phyloP scores from a whole-genome alignment of 495 filamentous ascomycete species.

The Trichoderma reesei region DNA sequence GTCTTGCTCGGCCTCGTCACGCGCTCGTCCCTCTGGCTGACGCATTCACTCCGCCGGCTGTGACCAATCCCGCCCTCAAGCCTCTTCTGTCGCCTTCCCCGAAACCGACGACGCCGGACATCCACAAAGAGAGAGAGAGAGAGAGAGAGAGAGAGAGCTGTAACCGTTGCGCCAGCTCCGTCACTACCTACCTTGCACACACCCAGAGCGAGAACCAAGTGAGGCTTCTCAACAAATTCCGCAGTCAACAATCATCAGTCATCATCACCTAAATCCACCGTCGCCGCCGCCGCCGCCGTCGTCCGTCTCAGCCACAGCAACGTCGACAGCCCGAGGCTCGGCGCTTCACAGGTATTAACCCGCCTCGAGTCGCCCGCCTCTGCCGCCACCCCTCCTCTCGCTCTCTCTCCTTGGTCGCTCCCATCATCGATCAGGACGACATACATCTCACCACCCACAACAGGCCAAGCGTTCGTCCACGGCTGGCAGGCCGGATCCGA shows the following conservation, averaged over 20 bases:
- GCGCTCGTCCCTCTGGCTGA: not conserved
- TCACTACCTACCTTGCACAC: too few relatives aligned
- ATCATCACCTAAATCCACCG: too few relatives aligned
- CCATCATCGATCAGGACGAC: not conserved
- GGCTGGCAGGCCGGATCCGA: not conserved
- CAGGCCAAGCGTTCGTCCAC: not conserved
- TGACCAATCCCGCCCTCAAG: not conserved
- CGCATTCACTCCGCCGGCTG: not conserved
- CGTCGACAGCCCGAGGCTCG: too few relatives aligned
- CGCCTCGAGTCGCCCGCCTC: not conserved
- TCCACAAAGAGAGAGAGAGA: not conserved
- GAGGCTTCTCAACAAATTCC: not conserved
- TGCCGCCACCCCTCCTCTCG: not conserved
- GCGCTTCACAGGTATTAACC: not conserved
- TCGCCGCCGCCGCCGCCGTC: not conserved
- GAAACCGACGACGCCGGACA: conserved; percentile 2
- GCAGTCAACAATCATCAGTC: not conserved
- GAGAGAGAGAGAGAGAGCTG: too few relatives aligned
- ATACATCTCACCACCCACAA: not conserved
- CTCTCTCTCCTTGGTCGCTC: too few relatives aligned
- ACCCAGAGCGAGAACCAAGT: too few relatives aligned
- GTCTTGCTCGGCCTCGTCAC: not conserved
- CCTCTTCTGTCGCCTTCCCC: conserved; percentile 2
- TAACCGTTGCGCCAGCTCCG: too few relatives aligned
- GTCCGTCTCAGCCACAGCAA: not conserved